Conservation (phyloP, 306 rosid genomes). For the Cucumis hystrix region DNA sequence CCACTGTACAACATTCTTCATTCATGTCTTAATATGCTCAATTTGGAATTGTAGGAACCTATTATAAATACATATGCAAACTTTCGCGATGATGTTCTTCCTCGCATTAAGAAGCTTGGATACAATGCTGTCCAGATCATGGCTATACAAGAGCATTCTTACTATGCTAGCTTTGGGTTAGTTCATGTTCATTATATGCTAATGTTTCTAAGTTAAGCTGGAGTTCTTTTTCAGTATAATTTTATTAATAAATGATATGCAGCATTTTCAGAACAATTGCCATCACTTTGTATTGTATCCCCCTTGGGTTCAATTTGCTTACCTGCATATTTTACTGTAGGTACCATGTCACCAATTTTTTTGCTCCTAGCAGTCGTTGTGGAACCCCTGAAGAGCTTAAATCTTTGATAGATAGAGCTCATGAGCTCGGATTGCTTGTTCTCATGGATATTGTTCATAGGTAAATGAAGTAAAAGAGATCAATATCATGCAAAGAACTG, state of each 20-base stretch:
- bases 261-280: background rate
- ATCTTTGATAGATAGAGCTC: slow-evolving; percentile 89
- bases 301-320: background rate
- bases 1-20: background rate
- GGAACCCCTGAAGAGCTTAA: slow-evolving; percentile 95
- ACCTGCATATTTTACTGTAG: slow-evolving; percentile 23
- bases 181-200: slow-evolving; percentile 6
- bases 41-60: slow-evolving; percentile 53
- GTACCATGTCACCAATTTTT: slow-evolving; percentile 95
- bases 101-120: slow-evolving; percentile 75
- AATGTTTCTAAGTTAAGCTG: background rate
- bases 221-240: background rate
- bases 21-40: background rate
- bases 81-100: slow-evolving; percentile 81
- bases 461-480: slow-evolving; percentile 18
- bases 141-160: slow-evolving; percentile 99
- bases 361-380: slow-evolving; percentile 97
- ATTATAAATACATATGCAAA: slow-evolving; percentile 63
- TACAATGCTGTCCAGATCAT: slow-evolving; percentile 98
- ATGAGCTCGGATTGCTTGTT: slow-evolving; percentile 86
- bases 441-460: slow-evolving; percentile 99
- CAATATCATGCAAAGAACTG: background rate
- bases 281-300: background rate
- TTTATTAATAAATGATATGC: background rate
- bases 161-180: slow-evolving; percentile 99